These are phyloP conservation scores for Panaeolus papilionaceus DNA, from an alignment of 768 basidiomycete genomes.

Conservation along the genomic window DNA sequence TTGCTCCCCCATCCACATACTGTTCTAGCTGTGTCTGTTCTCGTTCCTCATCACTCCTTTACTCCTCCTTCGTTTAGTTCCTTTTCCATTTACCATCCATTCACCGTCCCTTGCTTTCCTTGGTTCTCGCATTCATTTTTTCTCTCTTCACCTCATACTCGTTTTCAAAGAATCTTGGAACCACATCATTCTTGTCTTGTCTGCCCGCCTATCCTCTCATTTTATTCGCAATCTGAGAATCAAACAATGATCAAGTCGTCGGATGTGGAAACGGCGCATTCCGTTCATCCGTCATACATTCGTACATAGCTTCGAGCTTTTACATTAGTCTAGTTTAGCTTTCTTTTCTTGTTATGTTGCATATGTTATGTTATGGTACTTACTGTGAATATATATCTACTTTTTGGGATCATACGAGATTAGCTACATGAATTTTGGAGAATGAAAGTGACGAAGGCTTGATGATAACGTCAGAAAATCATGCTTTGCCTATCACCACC, in stretches of 20 bases:
- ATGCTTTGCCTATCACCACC: too few relatives aligned
- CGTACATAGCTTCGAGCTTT: neutral
- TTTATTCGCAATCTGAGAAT: too few relatives aligned
- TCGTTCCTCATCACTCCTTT: neutral
- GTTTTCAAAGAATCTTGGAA: neutral
- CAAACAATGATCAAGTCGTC: neutral
- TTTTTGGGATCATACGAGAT: neutral
- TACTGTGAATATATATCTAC: slow-evolving; percentile 11
- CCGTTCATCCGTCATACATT: neutral
- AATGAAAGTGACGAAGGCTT: too few relatives aligned
- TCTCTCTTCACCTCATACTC: neutral
- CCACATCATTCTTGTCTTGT: neutral
- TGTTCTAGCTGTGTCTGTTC: neutral
- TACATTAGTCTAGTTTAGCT: too few relatives aligned
- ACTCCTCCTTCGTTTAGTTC: neutral
- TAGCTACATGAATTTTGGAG: too few relatives aligned
- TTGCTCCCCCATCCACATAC: neutral
- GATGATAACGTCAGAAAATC: too few relatives aligned
- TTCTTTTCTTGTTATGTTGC: too few relatives aligned
- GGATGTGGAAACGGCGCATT: neutral
- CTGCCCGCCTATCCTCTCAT: neutral
- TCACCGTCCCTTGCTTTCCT: neutral
- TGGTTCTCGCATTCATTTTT: neutral
- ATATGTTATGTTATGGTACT: slow-evolving; percentile 5
- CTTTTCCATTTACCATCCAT: neutral